Percentiles rank a stretch among this genome's conserved stretches.
Conservation (phyloP, 2,329 filamentous ascomycete species). For the Talaromyces sp. region DNA sequence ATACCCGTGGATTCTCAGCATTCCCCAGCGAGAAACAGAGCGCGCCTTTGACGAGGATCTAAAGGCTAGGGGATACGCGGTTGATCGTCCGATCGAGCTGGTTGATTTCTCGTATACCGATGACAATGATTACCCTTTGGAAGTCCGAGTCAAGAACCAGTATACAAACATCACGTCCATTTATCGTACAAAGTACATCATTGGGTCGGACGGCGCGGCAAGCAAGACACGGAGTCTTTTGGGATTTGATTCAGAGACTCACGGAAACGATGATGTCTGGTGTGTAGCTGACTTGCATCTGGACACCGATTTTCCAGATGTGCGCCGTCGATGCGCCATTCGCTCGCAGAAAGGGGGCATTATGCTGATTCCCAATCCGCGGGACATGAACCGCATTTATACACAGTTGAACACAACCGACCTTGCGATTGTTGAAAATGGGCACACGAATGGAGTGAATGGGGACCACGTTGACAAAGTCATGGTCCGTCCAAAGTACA, state of each 20-base stretch:
- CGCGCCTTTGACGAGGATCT: neutral
- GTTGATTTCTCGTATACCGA: neutral
- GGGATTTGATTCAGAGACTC: neutral
- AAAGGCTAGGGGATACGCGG: neutral
- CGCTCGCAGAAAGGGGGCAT: neutral
- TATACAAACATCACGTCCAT: neutral
- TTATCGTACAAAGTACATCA: constrained; percentile 3
- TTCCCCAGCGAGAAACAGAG: neutral
- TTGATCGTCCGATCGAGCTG: neutral
- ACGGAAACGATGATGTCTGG: neutral
- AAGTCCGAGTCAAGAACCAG: neutral
- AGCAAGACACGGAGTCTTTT: neutral
- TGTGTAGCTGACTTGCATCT: constrained; percentile 1
- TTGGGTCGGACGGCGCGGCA: neutral
- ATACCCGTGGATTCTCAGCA: neutral
- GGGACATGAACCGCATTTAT: neutral
- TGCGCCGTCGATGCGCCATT: neutral
- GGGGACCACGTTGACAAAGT: neutral
- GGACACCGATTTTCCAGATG: constrained; percentile 2
- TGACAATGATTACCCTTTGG: neutral
- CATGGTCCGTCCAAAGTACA: neutral
- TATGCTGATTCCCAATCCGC: neutral
- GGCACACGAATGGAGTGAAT: neutral
- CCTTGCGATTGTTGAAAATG: neutral
- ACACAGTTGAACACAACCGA: neutral